Evolutionary conservation across 371 early-diverging fungal species (phyloP).

Genomic region (Batkoa obscura): DNA sequence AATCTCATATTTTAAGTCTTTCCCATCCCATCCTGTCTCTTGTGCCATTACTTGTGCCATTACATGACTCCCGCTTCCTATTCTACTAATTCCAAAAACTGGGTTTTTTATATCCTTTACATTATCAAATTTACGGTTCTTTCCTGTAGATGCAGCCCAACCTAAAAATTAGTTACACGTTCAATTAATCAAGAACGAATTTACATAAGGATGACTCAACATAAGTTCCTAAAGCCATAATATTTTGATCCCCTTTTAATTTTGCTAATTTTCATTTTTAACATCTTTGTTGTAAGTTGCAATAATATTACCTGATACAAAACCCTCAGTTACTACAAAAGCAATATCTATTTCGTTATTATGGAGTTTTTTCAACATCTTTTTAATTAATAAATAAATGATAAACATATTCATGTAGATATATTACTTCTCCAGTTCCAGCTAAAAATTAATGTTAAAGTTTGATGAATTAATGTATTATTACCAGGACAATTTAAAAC

Average conservation of each 20-base stretch:
- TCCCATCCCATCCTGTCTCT: not conserved
- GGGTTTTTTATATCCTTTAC: not conserved
- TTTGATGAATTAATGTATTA: not conserved
- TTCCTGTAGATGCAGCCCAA: conserved; percentile 2
- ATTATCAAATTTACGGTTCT: not conserved
- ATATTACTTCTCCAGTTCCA: not conserved
- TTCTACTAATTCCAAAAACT: not conserved
- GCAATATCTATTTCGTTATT: not conserved
- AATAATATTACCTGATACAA: not conserved
- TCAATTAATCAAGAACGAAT: not conserved
- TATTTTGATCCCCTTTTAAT: not conserved
- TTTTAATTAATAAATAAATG: not conserved
- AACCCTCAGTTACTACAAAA: conserved; percentile 1
- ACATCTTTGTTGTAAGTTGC: not conserved
- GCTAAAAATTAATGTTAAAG: not conserved
- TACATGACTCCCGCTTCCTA: not conserved
- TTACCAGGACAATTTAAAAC: conserved; percentile 1
- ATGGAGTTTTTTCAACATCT: not conserved
- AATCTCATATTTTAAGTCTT: not conserved
- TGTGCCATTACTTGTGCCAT: not conserved
- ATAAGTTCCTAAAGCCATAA: not conserved
- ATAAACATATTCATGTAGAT: not conserved
- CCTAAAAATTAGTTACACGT: not conserved
- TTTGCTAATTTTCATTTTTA: not conserved
- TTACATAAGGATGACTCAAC: not conserved